Base-by-base conservation (phyloP, 2,329 filamentous ascomycete species). In the Graphilbum ipis-grandicollis region DNA sequence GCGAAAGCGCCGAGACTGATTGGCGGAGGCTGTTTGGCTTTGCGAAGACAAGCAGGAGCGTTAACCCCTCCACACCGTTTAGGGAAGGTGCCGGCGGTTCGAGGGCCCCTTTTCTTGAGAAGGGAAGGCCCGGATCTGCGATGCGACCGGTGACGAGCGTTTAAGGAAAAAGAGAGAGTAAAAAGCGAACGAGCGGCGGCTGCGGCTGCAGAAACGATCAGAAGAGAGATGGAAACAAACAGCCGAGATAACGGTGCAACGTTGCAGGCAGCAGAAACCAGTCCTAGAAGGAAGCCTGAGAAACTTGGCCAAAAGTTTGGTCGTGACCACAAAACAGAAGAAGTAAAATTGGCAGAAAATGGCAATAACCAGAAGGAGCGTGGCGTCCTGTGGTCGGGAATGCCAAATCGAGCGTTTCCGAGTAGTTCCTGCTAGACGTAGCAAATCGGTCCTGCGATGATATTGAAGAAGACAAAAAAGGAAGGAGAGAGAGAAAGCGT, bases 1-100 rank as follows among this genome's bases (percentile, higher is more conserved):
- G 36, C 28, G 34, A 34, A 19, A 39, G 28, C 26, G 12, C 2
- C 29, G 33, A 6, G 17, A 12, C 25, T 35, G 42, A 44, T 44
- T 44, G 42, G 42, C 34, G 28, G 14, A n/a, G 23, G 23, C 7
- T 25, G 23, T 12, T 25, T 25, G n/a, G n/a, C n/a, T n/a, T n/a
- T n/a, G n/a, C n/a, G n/a, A n/a, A n/a, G n/a, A n/a, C 26, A 9
- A 13, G 17, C 3, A 35, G 30, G 30, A 38, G 37, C 28, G 29
- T 26, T 19, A 36, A 40, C 39, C 39, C 43, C 41, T 42, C 39
- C 30, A 35, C 22, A 25, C 41, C 38, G 38, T 37, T 42, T 43
- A 33, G 40, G 43, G 41, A 45, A 43, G 41, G 43, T 40, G 34
- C 40, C 39, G 43, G 43, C 43, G 43, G 43, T 29, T 42, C 28